phyloP scores from a whole-genome alignment of 768 basidiomycete species.

The Boletellus sp. region DNA sequence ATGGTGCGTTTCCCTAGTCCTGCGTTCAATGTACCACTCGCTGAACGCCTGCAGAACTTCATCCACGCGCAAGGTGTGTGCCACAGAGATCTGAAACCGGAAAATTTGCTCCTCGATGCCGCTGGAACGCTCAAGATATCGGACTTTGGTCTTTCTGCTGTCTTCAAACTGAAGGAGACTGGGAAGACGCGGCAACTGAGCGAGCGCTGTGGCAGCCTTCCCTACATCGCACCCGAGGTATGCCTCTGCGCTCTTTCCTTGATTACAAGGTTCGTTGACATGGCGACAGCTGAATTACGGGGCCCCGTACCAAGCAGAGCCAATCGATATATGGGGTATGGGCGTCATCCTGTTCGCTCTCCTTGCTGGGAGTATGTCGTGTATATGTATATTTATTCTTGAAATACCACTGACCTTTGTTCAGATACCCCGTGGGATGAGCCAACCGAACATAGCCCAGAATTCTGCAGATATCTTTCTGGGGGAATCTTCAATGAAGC shows the following conservation, averaged over 20 bases:
- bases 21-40: not conserved
- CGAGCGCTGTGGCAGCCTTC: slow-evolving; percentile 87
- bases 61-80: slow-evolving; percentile 89
- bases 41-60: slow-evolving; percentile 51
- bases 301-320: slow-evolving; percentile 79
- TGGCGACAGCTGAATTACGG: slow-evolving; percentile 56
- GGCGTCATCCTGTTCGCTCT: slow-evolving; percentile 94
- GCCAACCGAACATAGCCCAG: slow-evolving; percentile 73
- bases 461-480: slow-evolving; percentile 71
- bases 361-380: slow-evolving; percentile 76
- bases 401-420: not conserved
- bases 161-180: slow-evolving; percentile 78
- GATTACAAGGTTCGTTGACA: not conserved
- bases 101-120: slow-evolving; percentile 85
- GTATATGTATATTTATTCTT: not conserved
- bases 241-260: slow-evolving; percentile 9
- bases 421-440: slow-evolving; percentile 98
- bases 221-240: slow-evolving; percentile 95
- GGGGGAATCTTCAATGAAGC: slow-evolving; percentile 69
- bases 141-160: slow-evolving; percentile 91
- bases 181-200: slow-evolving; percentile 74
- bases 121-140: slow-evolving; percentile 87
- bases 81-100: slow-evolving; percentile 95
- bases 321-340: slow-evolving; percentile 93
- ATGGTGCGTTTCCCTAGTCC: slow-evolving; percentile 49